phyloP scores from a whole-genome alignment of 2,329 filamentous ascomycete species.

The Reticulascus tulasneorum region DNA sequence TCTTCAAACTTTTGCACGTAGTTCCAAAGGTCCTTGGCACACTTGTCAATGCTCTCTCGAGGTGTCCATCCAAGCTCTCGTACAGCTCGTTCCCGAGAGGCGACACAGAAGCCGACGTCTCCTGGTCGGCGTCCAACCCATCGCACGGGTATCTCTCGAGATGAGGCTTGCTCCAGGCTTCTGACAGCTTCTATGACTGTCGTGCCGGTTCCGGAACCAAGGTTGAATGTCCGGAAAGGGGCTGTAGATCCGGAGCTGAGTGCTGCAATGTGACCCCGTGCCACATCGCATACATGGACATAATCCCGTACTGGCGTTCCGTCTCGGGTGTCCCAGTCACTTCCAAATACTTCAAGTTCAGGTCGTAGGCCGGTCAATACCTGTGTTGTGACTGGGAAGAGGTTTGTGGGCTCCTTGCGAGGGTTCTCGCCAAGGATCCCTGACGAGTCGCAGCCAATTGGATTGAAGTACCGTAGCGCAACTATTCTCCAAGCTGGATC shows the following conservation, averaged over 20 bases:
- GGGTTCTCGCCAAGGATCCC: constrained; percentile 63
- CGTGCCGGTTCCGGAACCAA: constrained; percentile 41
- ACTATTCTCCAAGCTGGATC: constrained; percentile 61
- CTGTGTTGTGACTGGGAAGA: constrained; percentile 60
- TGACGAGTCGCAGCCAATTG: constrained; percentile 61
- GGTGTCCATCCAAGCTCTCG: constrained; percentile 38
- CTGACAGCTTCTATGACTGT: constrained; percentile 40
- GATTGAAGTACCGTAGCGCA: constrained; percentile 64
- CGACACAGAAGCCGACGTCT: constrained; percentile 40
- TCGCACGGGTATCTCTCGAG: constrained; percentile 31
- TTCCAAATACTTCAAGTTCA: constrained; percentile 58
- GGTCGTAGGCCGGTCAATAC: constrained; percentile 52
- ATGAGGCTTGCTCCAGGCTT: constrained; percentile 32
- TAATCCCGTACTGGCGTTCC: constrained; percentile 65
- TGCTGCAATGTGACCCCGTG: constrained; percentile 60
- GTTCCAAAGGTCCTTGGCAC: constrained; percentile 29
- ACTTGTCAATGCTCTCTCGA: constrained; percentile 25
- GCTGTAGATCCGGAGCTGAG: constrained; percentile 29
- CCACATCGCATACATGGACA: constrained; percentile 64
- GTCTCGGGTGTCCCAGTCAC: constrained; percentile 62
- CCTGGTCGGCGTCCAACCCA: constrained; percentile 33
- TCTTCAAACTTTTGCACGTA: constrained; percentile 24
- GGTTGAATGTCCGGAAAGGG: constrained; percentile 39
- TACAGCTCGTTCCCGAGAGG: constrained; percentile 33
- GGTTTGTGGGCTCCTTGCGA: constrained; percentile 56